Evolutionary conservation across 1,284 basidiomycete genomes (phyloP).

Genomic region (Ceratobasidium theobromae): DNA sequence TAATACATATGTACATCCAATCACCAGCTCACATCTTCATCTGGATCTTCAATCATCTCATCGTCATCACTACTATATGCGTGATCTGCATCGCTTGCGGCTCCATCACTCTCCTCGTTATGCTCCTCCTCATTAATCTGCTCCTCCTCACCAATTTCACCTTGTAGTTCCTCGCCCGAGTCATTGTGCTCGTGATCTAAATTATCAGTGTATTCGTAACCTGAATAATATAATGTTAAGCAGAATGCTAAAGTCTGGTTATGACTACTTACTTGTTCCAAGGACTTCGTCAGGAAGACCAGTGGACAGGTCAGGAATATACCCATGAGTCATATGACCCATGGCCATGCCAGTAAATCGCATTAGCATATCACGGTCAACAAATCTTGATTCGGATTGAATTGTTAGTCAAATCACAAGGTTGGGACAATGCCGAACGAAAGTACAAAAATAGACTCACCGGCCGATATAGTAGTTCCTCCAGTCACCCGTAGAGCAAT

Average conservation of each 20-base stretch:
- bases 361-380: slow-evolving; percentile 42
- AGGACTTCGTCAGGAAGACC: background rate
- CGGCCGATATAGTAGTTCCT: slow-evolving; percentile 31
- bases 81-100: background rate
- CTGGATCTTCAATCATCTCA: too few species aligned
- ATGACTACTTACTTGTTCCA: background rate
- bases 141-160: background rate
- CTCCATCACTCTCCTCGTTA: background rate
- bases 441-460: background rate
- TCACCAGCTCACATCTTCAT: too few species aligned
- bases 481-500: slow-evolving; percentile 18
- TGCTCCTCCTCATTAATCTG: background rate
- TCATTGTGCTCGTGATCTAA: background rate
- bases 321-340: slow-evolving; percentile 35
- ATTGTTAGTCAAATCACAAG: background rate
- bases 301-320: background rate
- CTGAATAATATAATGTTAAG: background rate
- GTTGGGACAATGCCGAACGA: background rate
- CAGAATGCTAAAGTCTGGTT: background rate
- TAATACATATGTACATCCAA: too few species aligned
- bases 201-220: background rate
- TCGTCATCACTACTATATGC: too few species aligned
- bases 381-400: slow-evolving; percentile 37
- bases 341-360: slow-evolving; percentile 39
- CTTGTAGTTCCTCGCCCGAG: background rate